Conservation (phyloP, 306 rosid genomes). For the Luffa acutangula region DNA sequence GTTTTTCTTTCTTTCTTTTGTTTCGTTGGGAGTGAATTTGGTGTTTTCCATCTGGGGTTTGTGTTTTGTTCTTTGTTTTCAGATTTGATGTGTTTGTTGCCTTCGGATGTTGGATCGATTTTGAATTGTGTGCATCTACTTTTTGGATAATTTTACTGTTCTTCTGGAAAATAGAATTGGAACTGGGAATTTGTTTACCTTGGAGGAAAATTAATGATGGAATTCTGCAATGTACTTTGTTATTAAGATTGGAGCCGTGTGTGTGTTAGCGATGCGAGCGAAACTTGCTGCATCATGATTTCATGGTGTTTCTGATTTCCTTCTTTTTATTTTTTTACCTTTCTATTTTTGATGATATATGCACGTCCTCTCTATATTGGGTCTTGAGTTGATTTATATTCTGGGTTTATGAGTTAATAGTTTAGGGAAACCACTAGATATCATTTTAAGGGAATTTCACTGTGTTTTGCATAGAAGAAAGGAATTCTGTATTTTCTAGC, state of each 20-base stretch:
- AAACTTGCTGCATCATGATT: background rate
- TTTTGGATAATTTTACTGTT: background rate
- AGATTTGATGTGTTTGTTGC: background rate
- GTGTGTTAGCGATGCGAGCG: background rate
- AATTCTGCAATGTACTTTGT: background rate
- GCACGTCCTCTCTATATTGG: background rate
- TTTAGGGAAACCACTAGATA: background rate
- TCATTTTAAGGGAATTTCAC: background rate
- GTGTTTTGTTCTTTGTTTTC: background rate
- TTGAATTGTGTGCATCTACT: background rate
- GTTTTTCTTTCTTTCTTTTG: background rate
- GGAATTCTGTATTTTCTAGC: background rate
- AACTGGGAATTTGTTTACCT: background rate
- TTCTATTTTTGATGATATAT: background rate
- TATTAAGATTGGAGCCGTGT: background rate
- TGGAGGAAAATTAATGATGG: background rate
- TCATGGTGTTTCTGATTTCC: background rate
- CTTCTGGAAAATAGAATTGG: background rate
- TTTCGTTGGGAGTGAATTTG: background rate
- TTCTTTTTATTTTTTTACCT: background rate
- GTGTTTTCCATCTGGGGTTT: background rate
- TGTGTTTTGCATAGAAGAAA: background rate
- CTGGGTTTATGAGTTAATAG: background rate
- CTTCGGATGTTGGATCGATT: slow-evolving; percentile 2
- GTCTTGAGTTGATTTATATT: background rate